Evolutionary conservation across 331 rosid genomes (phyloP), one percentile per base, ranked within the genome.

Genomic region (Spiraea crenata): DNA sequence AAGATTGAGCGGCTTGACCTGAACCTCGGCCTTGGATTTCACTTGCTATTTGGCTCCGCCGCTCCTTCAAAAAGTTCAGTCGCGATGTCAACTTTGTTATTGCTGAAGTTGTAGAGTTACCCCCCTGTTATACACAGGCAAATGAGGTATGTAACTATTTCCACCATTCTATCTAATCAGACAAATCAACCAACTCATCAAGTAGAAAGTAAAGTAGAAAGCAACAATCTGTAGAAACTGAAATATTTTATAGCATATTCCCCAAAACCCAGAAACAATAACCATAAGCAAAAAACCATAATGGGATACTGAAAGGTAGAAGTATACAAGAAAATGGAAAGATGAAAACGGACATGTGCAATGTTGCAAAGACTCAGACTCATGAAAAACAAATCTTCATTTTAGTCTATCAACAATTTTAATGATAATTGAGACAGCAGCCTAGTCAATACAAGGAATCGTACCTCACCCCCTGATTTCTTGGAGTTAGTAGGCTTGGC

Each of bases 31-130:
- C 74, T 64, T 84, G 92, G 74, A 77, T 77, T 71, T 92, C 98
- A 69, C 67, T 86, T 55, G 84, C 72, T 63, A 48, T 65, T 69
- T 83, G 99, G 76, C 74, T 82, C 15, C 92, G 89, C 54, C 88
- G 80, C 85, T 89, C 98, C 84, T 91, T 95, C 89, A 91, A 77
- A 76, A 95, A 86, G 80, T 95, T 91, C 73, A 86, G 88, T 62
- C 86, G 82, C 66, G 85, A 83, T 13, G 96, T 88, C 86, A 89
- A 74, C 85, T 95, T 95, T 48, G 96, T 80, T 76, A 86, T 40
- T 54, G 92, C 89, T 77, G 92, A 82, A 80, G 83, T 40, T 12
- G 93, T 61, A 20, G 72, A 79, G 79, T 81, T 76, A 56, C 84
- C 44, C 49, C 86, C 92, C 97, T 89, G 88, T 61, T 59, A 65